Evolutionary conservation across 306 rosid genomes (phyloP).

Genomic region (Sindora glabra): DNA sequence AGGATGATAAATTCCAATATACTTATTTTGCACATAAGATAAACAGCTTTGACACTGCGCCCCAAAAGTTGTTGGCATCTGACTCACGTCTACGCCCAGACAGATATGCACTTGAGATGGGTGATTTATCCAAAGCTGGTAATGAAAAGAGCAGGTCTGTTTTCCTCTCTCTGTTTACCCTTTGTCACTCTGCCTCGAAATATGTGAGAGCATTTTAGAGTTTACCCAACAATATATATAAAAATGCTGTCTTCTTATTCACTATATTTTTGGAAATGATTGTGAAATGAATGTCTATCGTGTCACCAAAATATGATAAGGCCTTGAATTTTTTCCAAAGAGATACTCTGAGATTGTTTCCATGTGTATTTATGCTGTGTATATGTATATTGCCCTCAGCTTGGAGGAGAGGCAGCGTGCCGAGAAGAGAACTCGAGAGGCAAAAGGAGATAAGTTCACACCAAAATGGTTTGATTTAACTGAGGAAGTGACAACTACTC

Average conservation of each 20-base stretch:
- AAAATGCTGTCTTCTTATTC: not conserved
- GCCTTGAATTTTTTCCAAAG: not conserved
- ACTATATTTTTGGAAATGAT: not conserved
- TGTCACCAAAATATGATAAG: too few species aligned
- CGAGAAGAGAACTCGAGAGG: conserved; percentile 70
- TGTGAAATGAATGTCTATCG: too few species aligned
- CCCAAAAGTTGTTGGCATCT: conserved; percentile 67
- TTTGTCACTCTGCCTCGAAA: not conserved
- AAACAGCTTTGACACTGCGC: conserved; percentile 83
- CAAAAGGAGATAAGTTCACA: conserved; percentile 37
- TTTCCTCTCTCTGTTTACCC: conserved; percentile 9
- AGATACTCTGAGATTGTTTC: not conserved
- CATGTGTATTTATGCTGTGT: not conserved
- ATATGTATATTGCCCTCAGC: conserved; percentile 29
- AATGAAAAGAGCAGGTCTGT: conserved; percentile 73
- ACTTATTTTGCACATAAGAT: conserved; percentile 84
- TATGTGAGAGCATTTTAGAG: conserved; percentile 1
- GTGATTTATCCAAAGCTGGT: conserved; percentile 81
- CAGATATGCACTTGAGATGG: conserved; percentile 80
- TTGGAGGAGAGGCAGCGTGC: conserved; percentile 94
- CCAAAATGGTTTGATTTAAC: conserved; percentile 88
- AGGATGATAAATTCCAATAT: conserved; percentile 67
- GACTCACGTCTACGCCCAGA: conserved; percentile 94
- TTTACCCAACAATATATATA: not conserved
- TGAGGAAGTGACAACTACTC: conserved; percentile 69